Base-by-base conservation (phyloP, 2,329 filamentous ascomycete genomes). In the Cylindrodendrum hubeiense region DNA sequence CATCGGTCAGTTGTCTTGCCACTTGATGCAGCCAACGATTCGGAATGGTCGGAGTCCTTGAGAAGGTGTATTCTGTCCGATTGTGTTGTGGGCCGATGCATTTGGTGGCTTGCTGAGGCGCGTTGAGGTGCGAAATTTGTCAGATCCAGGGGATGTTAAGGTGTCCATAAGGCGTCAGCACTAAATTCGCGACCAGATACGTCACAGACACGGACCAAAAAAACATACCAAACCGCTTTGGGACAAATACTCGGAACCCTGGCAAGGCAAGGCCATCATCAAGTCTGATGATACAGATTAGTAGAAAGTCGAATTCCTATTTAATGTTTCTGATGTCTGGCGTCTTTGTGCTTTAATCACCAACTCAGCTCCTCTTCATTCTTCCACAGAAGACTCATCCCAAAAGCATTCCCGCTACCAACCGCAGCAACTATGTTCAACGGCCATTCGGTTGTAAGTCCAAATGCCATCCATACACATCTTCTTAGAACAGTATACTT, bases 221-320 rank as follows among this genome's bases (percentile, higher is more conserved):
- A 21, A n/a, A n/a, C 9, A 19, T 12, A 49, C 67, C 67, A 67
- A 33, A 17, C 67, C 51, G 1, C 3, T 63, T 43, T 59, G 12
- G 63, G 67, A 65, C 60, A 21, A 61, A 63, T 71, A 65, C 47
- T 62, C 69, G 61, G 41, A 12, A 33, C 49, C 49, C 47, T 59
- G 9, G 30, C 19, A 33, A n/a, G 10, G 10, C 19, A n/a, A 50
- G 9, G 3, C n/a, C 26, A 19, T 30, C 9, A 30, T 26, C 24
- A 21, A 19, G 46, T n/a, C 17, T 3, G 46, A 13, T 15, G 21
- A 21, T 9, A 47, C 22, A 47, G 24, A 10, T n/a, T n/a, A 30
- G 19, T 37, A 24, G 19, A 39, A 8, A 6, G 19, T 22, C 19
- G 30, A 26, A 53, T 33, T 13, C 13, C 17, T 33, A 46, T 12